These are phyloP conservation scores for Artomyces pyxidatus DNA, from an alignment of 768 basidiomycete genomes.

Conservation along the genomic window DNA sequence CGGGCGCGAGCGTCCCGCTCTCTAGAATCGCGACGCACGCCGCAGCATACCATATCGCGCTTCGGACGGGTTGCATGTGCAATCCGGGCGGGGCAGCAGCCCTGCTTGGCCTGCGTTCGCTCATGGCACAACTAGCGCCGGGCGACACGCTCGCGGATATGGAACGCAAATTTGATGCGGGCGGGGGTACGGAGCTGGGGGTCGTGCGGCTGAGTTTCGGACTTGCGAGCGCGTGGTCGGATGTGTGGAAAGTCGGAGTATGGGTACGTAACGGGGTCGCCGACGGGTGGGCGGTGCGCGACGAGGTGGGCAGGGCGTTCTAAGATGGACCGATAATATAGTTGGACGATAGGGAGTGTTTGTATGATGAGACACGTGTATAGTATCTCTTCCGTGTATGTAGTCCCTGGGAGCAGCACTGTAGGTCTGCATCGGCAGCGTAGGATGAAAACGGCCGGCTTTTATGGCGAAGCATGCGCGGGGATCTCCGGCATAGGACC, in stretches of 20 bases:
- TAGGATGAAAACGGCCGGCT: too few relatives aligned
- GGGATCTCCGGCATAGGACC: too few relatives aligned
- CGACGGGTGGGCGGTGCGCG: constrained; percentile 8
- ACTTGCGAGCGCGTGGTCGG: constrained; percentile 69
- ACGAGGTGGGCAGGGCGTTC: too few relatives aligned
- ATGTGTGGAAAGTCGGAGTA: constrained; percentile 38
- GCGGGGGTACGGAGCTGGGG: neutral
- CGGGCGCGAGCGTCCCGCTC: constrained; percentile 26
- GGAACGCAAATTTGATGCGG: constrained; percentile 66
- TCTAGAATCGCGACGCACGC: constrained; percentile 47
- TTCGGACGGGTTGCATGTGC: constrained; percentile 84
- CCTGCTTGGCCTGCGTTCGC: constrained; percentile 53
- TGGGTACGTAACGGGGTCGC: constrained; percentile 16
- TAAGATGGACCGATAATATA: too few relatives aligned
- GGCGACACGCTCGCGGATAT: constrained; percentile 58
- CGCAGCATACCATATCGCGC: constrained; percentile 48
- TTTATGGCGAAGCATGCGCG: too few relatives aligned
- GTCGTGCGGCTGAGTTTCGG: constrained; percentile 71
- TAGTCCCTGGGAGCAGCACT: too few relatives aligned
- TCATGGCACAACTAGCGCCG: constrained; percentile 53
- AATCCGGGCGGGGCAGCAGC: constrained; percentile 79
- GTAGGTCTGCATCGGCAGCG: too few relatives aligned
- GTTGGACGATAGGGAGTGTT: too few relatives aligned
- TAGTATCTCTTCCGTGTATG: too few relatives aligned
- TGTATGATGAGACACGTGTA: too few relatives aligned